These are phyloP conservation scores for Pseudoscleropodium purum DNA, from an alignment of 225 moss, liverwort and hornwort species.

Conservation along the genomic window DNA sequence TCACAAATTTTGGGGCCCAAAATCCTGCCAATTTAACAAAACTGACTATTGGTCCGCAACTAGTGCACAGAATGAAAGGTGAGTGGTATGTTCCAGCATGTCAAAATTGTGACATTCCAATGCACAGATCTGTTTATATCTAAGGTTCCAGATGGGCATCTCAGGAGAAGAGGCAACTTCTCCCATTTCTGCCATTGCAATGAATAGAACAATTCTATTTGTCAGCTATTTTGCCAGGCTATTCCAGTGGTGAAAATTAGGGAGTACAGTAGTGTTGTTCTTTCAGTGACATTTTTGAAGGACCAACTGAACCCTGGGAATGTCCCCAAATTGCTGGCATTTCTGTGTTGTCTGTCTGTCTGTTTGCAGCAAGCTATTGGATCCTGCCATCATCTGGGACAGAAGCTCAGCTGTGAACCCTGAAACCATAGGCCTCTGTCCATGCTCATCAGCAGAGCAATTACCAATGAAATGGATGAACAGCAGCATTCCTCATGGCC, in stretches of 20 bases:
- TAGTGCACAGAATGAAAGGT: background rate
- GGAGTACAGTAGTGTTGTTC: no score
- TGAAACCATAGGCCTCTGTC: no score
- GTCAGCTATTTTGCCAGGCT: no score
- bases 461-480: no score
- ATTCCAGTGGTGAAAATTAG: background rate
- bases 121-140: no score
- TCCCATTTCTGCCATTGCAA: background rate
- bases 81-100: background rate
- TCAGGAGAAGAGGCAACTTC: background rate
- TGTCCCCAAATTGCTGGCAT: no score
- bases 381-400: no score
- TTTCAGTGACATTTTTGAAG: background rate
- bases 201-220: background rate
- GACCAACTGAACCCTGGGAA: background rate
- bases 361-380: no score
- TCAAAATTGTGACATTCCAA: background rate
- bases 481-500: no score
- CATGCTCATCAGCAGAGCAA: no score
- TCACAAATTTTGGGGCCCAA: background rate
- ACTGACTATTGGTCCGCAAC: accelerated
- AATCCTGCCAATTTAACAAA: background rate
- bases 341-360: no score
- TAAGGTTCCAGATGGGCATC: background rate
- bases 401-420: no score